Conservation (phyloP, 495 filamentous ascomycete genomes). For the Tuber aestivum region DNA sequence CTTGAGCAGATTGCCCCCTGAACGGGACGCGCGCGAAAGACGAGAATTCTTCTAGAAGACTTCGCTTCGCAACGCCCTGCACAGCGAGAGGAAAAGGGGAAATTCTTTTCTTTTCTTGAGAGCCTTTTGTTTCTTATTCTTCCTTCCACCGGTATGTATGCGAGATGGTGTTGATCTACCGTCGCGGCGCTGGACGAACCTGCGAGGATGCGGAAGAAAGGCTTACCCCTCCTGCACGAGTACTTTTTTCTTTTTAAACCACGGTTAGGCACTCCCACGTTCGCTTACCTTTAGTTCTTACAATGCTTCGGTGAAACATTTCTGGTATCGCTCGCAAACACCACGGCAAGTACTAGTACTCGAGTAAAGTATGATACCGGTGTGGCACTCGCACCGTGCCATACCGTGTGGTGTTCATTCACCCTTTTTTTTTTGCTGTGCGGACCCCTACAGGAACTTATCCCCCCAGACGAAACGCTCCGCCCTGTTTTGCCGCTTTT, state of each 20-base stretch:
- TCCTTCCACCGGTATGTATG: neutral
- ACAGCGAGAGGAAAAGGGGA: neutral
- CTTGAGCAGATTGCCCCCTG: neutral
- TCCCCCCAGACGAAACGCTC: neutral
- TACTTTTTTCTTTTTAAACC: neutral
- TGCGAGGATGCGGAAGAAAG: neutral
- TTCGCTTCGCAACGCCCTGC: neutral
- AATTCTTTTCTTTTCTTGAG: neutral
- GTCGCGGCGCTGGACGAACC: neutral
- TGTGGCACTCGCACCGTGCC: neutral
- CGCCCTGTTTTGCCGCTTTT: neutral
- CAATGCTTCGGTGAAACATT: neutral
- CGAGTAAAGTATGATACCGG: neutral
- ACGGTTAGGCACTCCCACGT: neutral
- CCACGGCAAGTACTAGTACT: neutral
- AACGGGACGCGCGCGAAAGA: neutral
- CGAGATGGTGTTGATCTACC: neutral
- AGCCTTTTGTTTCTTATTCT: neutral
- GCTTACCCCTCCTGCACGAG: neutral
- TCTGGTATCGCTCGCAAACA: neutral
- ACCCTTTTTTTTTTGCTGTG: neutral
- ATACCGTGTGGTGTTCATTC: neutral
- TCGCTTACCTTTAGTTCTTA: neutral
- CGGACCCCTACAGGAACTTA: neutral
- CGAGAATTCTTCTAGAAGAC: neutral